These are phyloP conservation scores for Sutorius australiensis DNA, from an alignment of 768 basidiomycete genomes.

Conservation along the genomic window DNA sequence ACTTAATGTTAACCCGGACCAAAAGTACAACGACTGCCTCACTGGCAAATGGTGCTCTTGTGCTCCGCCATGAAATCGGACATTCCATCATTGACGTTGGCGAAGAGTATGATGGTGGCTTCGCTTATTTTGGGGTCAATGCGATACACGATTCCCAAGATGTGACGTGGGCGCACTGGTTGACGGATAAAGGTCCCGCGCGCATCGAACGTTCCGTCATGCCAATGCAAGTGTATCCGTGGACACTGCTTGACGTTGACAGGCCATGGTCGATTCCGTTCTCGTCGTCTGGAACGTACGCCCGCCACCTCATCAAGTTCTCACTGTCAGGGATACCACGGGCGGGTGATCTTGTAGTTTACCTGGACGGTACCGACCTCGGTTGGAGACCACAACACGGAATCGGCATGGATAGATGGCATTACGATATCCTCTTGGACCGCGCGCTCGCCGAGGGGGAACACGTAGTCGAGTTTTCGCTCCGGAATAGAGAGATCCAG, in stretches of 20 bases:
- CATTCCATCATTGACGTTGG: slow-evolving; percentile 78
- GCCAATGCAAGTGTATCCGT: slow-evolving; percentile 73
- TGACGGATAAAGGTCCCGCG: slow-evolving; percentile 37
- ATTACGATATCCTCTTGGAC: slow-evolving; percentile 56
- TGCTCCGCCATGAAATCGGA: slow-evolving; percentile 75
- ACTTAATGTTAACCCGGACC: background rate
- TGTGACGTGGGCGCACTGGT: slow-evolving; percentile 72
- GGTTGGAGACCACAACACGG: slow-evolving; percentile 47
- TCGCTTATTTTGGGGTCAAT: slow-evolving; percentile 68
- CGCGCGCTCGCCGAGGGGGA: slow-evolving; percentile 42
- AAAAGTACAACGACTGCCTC: slow-evolving; percentile 72
- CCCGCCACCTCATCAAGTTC: slow-evolving; percentile 60
- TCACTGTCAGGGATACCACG: slow-evolving; percentile 69
- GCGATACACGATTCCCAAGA: slow-evolving; percentile 43
- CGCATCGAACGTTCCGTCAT: slow-evolving; percentile 67
- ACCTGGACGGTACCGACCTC: slow-evolving; percentile 58
- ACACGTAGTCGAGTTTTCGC: slow-evolving; percentile 57
- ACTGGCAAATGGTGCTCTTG: slow-evolving; percentile 65
- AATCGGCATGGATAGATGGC: slow-evolving; percentile 72
- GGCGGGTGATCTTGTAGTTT: slow-evolving; percentile 48
- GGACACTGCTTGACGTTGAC: slow-evolving; percentile 64
- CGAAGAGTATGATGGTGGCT: slow-evolving; percentile 82
- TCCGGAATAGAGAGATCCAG: slow-evolving; percentile 45
- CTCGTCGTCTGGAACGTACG: slow-evolving; percentile 59
- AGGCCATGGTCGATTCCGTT: slow-evolving; percentile 59